Evolutionary conservation across 2,329 filamentous ascomycete species (phyloP).

Genomic region (Fusarium decemcellulare): DNA sequence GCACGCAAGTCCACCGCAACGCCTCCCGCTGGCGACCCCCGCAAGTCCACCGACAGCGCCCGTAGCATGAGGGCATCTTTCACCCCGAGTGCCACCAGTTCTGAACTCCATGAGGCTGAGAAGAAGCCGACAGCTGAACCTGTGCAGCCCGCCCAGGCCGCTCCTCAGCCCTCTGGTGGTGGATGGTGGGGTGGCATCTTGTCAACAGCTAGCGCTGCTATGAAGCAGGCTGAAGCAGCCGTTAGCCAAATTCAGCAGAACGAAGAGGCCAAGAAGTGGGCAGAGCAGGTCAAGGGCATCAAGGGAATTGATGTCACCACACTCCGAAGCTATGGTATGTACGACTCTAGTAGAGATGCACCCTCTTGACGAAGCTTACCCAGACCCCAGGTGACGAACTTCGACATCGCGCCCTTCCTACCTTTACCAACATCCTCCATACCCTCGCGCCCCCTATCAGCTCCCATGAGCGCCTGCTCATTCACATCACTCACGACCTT

Average conservation of each 20-base stretch:
- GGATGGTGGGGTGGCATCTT: constrained; percentile 93
- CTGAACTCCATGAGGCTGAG: constrained; percentile 71
- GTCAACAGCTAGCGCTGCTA: constrained; percentile 85
- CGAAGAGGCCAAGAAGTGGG: constrained; percentile 96
- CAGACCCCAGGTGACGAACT: constrained; percentile 81
- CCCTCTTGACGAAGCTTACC: constrained; percentile 8
- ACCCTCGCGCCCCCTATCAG: constrained; percentile 97
- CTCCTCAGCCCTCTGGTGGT: constrained; percentile 64
- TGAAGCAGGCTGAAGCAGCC: constrained; percentile 93
- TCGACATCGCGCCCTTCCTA: constrained; percentile 88
- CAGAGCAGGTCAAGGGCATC: constrained; percentile 86
- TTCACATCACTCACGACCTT: constrained; percentile 97
- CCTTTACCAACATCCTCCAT: constrained; percentile 94
- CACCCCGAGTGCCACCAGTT: constrained; percentile 77
- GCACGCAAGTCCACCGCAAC: constrained; percentile 63
- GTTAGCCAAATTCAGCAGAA: constrained; percentile 97
- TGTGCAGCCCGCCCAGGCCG: constrained; percentile 47
- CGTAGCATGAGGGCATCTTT: constrained; percentile 80
- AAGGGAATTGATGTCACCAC: constrained; percentile 77
- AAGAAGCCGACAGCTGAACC: constrained; percentile 66
- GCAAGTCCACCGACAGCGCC: constrained; percentile 85
- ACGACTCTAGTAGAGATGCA: not conserved
- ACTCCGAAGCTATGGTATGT: constrained; percentile 66
- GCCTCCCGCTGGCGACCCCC: constrained; percentile 70
- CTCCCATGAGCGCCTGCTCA: constrained; percentile 95